Evolutionary conservation across 1,284 basidiomycete genomes (phyloP).

Genomic region (Neonothopanus nambi): DNA sequence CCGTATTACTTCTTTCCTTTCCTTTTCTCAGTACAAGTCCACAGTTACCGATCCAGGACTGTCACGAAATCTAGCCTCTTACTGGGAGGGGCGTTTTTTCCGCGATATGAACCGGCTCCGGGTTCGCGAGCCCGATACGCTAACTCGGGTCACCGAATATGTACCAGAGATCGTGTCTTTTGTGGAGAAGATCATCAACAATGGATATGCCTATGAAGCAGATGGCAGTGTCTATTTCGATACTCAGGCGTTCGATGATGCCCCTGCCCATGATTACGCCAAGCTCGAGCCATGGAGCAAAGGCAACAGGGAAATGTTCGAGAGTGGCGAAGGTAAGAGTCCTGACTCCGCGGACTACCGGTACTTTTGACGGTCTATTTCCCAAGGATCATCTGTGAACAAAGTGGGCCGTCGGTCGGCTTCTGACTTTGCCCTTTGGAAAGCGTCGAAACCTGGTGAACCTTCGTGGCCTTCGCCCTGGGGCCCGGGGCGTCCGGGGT

Average conservation of each 20-base stretch:
- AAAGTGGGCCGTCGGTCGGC: constrained; percentile 62
- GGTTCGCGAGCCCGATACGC: constrained; percentile 85
- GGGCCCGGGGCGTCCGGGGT: constrained; percentile 96
- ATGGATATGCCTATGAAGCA: constrained; percentile 89
- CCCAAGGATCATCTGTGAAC: constrained; percentile 43
- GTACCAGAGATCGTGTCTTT: constrained; percentile 94
- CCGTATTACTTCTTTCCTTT: constrained; percentile 14
- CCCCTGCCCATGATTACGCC: constrained; percentile 80
- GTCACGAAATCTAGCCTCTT: constrained; percentile 81
- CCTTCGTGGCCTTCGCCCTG: constrained; percentile 96
- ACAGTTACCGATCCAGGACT: constrained; percentile 88
- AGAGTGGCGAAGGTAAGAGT: constrained; percentile 88
- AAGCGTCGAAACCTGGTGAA: constrained; percentile 96
- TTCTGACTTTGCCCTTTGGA: constrained; percentile 98
- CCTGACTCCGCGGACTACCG: background rate
- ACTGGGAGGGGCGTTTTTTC: constrained; percentile 93
- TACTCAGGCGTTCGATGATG: constrained; percentile 83
- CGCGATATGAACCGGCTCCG: constrained; percentile 89
- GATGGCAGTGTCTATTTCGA: constrained; percentile 97
- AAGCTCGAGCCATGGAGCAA: constrained; percentile 96
- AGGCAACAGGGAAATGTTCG: constrained; percentile 87
- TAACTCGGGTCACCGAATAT: constrained; percentile 97
- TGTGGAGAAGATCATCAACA: constrained; percentile 83
- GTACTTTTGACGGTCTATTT: constrained; percentile 40
- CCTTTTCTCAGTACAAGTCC: constrained; percentile 59